These are phyloP conservation scores for Cryptococcus sp. DNA, from an alignment of 1,284 basidiomycete genomes.

Conservation along the genomic window DNA sequence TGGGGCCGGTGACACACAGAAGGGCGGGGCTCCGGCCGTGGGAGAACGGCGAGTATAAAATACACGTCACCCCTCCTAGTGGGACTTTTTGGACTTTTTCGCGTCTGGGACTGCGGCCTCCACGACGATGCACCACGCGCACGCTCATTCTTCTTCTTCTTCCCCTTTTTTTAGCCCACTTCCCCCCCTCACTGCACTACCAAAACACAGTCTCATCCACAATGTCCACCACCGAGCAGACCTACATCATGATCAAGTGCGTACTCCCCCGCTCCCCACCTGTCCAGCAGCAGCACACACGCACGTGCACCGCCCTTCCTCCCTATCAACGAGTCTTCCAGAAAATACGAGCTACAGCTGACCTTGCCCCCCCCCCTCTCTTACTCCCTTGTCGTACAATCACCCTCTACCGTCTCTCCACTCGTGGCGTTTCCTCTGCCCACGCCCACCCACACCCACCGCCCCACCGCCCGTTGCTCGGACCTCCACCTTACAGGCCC, in stretches of 20 bases:
- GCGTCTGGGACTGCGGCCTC: not conserved
- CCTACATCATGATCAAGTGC: constrained; percentile 57
- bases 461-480: not conserved
- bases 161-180: constrained; percentile 1
- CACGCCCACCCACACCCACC: not conserved
- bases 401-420: not conserved
- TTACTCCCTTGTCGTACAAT: not conserved
- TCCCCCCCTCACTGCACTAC: not conserved
- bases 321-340: not conserved
- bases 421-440: not conserved
- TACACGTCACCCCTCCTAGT: not conserved
- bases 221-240: constrained; percentile 53
- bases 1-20: not conserved
- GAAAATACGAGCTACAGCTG: not conserved
- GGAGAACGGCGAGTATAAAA: not conserved
- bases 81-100: not conserved
- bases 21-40: not conserved
- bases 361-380: not conserved
- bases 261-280: constrained; percentile 10
- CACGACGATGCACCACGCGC: too few relatives aligned
- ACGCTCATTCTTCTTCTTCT: constrained; percentile 2
- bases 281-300: not conserved
- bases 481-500: constrained; percentile 58
- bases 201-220: constrained; percentile 25
- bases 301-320: not conserved